Conservation (phyloP, 1,139 yeast species). For the Suhomyces wounanorum region DNA sequence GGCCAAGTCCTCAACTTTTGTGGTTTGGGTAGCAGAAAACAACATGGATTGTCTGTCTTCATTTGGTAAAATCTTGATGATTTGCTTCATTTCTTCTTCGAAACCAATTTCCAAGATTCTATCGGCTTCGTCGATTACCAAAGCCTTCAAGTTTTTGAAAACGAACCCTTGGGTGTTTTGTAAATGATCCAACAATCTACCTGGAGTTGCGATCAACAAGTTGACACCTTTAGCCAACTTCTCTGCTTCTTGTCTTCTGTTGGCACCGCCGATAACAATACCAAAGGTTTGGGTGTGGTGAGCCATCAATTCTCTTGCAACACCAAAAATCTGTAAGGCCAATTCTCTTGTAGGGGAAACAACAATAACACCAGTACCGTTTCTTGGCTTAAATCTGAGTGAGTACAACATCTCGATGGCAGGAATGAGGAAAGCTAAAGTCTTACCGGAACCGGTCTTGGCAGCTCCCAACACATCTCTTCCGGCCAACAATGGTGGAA, state of each 20-base stretch:
- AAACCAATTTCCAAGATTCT: constrained; percentile 95
- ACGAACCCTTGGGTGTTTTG: constrained; percentile 95
- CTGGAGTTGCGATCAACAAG: constrained; percentile 93
- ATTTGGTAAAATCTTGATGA: constrained; percentile 87
- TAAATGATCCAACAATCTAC: constrained; percentile 91
- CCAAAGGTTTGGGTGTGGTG: constrained; percentile 94
- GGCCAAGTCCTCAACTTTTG: constrained; percentile 97
- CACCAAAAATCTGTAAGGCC: constrained; percentile 96
- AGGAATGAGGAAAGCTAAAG: constrained; percentile 91
- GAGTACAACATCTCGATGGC: constrained; percentile 91
- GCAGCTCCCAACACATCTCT: constrained; percentile 97
- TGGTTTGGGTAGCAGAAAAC: constrained; percentile 97
- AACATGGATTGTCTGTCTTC: constrained; percentile 96
- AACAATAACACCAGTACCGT: constrained; percentile 87
- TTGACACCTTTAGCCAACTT: constrained; percentile 93
- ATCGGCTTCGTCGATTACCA: constrained; percentile 96
- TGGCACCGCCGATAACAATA: constrained; percentile 97
- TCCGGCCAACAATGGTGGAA: constrained; percentile 93
- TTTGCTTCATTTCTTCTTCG: constrained; percentile 98
- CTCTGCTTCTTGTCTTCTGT: constrained; percentile 95
- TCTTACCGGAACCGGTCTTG: constrained; percentile 97
- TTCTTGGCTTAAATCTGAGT: constrained; percentile 86
- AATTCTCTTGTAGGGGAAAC: constrained; percentile 90
- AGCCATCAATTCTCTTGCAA: constrained; percentile 89
- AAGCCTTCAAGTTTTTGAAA: constrained; percentile 89